These are phyloP conservation scores for Nakazawaea laoshanensis DNA, from an alignment of 805 yeast species.

Conservation along the genomic window DNA sequence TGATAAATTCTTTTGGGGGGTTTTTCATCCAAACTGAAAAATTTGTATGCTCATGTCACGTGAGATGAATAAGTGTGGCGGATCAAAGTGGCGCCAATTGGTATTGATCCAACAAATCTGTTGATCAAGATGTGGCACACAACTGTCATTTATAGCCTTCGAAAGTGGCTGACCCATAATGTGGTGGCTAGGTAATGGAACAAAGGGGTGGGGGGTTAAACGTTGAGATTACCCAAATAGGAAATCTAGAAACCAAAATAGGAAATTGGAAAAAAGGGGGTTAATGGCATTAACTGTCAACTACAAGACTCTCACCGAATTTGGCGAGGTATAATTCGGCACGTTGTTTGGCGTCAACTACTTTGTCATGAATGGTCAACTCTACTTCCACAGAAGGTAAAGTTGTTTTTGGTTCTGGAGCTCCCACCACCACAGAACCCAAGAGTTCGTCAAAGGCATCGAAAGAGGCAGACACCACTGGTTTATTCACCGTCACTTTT, in stretches of 20 bases:
- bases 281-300: constrained; percentile 15
- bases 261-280: too few species aligned
- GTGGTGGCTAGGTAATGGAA: background rate
- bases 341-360: constrained; percentile 35
- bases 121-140: too few species aligned
- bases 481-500: constrained; percentile 20
- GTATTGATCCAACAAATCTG: too few species aligned
- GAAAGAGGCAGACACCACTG: constrained; percentile 10
- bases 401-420: constrained; percentile 12
- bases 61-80: too few species aligned
- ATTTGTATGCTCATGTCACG: too few species aligned
- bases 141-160: constrained; percentile 1
- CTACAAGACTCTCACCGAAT: too few species aligned
- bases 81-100: too few species aligned
- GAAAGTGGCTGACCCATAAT: background rate
- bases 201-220: too few species aligned
- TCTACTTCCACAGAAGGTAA: constrained; percentile 25
- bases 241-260: too few species aligned
- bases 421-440: constrained; percentile 1
- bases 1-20: constrained; percentile 1
- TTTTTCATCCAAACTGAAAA: too few species aligned
- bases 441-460: constrained; percentile 21
- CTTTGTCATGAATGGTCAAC: constrained; percentile 28
- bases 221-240: too few species aligned
- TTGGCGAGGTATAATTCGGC: constrained; percentile 26